Conservation (phyloP, 2,329 filamentous ascomycete genomes). For the Coniochaeta sp. region DNA sequence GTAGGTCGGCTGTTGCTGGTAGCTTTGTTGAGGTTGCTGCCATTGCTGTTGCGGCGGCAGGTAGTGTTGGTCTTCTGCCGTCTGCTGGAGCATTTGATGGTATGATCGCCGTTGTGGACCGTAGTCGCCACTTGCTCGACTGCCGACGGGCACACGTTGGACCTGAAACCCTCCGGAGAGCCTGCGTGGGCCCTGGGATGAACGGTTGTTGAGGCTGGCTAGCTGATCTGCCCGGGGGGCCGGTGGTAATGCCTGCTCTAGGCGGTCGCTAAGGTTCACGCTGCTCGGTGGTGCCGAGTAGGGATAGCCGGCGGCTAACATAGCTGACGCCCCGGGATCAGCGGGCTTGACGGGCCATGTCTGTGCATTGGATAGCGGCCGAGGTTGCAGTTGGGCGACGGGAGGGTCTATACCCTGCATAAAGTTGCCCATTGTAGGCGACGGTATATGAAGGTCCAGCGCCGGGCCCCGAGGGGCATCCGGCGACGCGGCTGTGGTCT, state of each 20-base stretch:
- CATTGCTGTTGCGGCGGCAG: slow-evolving; percentile 7
- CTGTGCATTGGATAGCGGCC: slow-evolving; percentile 26
- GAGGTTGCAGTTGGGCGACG: slow-evolving; percentile 6
- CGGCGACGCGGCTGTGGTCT: slow-evolving; percentile 11
- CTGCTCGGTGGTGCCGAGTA: slow-evolving; percentile 32
- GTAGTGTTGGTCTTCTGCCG: slow-evolving; percentile 13
- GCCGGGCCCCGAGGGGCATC: slow-evolving; percentile 14
- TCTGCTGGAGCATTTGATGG: slow-evolving; percentile 7
- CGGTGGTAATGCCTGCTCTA: slow-evolving; percentile 29
- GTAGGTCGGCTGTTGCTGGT: too few relatives aligned
- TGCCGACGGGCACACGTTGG: slow-evolving; percentile 32
- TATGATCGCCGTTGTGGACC: slow-evolving; percentile 10
- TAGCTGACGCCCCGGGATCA: slow-evolving; percentile 15
- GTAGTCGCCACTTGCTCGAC: slow-evolving; percentile 18
- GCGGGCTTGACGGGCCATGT: slow-evolving; percentile 39
- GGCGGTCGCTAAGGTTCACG: slow-evolving; percentile 22
- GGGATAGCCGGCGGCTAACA: slow-evolving; percentile 24
- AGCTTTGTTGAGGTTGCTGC: too few relatives aligned
- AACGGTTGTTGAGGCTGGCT: slow-evolving; percentile 28
- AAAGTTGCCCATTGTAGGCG: slow-evolving; percentile 15
- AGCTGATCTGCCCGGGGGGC: slow-evolving; percentile 32
- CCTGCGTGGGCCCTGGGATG: slow-evolving; percentile 30
- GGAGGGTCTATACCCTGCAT: slow-evolving; percentile 13
- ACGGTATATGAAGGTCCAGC: slow-evolving; percentile 22
- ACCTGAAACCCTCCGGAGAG: slow-evolving; percentile 36